Base-by-base conservation (phyloP, 164 flowering plant species). In the Akebia trifoliata region DNA sequence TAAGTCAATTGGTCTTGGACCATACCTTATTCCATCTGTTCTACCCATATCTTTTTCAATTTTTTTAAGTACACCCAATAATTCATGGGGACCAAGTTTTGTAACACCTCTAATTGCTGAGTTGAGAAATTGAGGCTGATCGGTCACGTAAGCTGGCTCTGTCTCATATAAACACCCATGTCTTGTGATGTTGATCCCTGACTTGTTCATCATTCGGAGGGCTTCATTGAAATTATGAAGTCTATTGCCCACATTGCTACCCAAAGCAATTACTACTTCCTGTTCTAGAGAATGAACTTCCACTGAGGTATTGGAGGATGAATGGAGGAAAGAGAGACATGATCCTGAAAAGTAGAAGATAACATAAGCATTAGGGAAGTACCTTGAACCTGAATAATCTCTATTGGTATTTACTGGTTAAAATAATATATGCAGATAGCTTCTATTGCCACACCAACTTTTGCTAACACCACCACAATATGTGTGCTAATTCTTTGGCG, bases 1-100 rank as follows among this genome's bases (percentile, higher is more conserved):
- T 61, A 94, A 70, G 74, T 94, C 99, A 55, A 94, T 82, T 34
- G 91, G 97, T 54, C 99, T 79, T 9, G 97, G 99, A 10, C 99
- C 99, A 69, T 90, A 90, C 69, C 95, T 70, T 56, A 90, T 82
- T 22, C 97, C 99, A 34, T 57, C 72, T 2, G 87, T 81, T 49
- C 95, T 84, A 57, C 96, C 97, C 80, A 90, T 63, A 12, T 81
- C 82, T 71, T 74, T 83, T 69, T 90, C 97, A 44, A 94, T 90
- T 57, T 76, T 75, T 77, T 94, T 94, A 7, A 90, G 85, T 20
- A 40, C 84, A 26, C 68, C 58, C 31, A 90, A 48, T 17, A 90
- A 54, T 48, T 94, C 92, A 71, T 83, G 93, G 22, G 96, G 96
- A 4, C 77, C 84, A 39, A 83, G 89, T 47, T 77, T 75, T 8